phyloP scores from a whole-genome alignment of 805 yeast species.

The Pichia sporocuriosa region DNA sequence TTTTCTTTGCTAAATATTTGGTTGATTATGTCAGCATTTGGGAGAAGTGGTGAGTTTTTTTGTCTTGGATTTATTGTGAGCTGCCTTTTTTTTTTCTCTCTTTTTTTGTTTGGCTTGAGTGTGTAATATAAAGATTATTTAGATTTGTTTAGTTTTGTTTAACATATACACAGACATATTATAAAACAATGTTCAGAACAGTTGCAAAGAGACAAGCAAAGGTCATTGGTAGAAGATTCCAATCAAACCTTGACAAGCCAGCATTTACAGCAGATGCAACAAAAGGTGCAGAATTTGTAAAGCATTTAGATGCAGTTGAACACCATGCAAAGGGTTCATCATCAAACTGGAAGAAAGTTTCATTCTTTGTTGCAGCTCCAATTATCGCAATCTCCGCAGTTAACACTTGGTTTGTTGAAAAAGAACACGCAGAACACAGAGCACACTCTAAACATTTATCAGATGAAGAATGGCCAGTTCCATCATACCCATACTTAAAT shows the following conservation, averaged over 20 bases:
- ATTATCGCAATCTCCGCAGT: conserved; percentile 68
- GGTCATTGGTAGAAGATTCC: conserved; percentile 29
- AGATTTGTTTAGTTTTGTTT: too few relatives aligned
- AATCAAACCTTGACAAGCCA: conserved; percentile 29
- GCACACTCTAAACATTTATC: conserved; percentile 63
- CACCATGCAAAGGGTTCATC: conserved; percentile 79
- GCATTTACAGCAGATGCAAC: conserved; percentile 46
- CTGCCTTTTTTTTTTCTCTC: background rate
- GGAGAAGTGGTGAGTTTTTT: too few relatives aligned
- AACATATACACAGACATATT: background rate
- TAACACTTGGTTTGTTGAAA: conserved; percentile 76
- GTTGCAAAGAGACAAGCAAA: conserved; percentile 27
- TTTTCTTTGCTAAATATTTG: too few relatives aligned
- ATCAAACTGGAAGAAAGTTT: conserved; percentile 77
- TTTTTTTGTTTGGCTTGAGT: too few relatives aligned
- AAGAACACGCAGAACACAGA: conserved; percentile 87
- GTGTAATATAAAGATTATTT: too few relatives aligned
- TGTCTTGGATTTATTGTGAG: background rate
- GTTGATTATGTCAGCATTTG: too few relatives aligned
- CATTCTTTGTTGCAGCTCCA: conserved; percentile 76
- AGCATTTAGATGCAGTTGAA: conserved; percentile 53
- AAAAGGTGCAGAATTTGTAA: conserved; percentile 66
- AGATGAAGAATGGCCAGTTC: conserved; percentile 90
- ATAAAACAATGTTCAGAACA: conserved; percentile 38
- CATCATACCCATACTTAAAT: conserved; percentile 80